These are phyloP conservation scores for Fusarium decemcellulare DNA, from an alignment of 2,329 filamentous ascomycete genomes.

Conservation along the genomic window DNA sequence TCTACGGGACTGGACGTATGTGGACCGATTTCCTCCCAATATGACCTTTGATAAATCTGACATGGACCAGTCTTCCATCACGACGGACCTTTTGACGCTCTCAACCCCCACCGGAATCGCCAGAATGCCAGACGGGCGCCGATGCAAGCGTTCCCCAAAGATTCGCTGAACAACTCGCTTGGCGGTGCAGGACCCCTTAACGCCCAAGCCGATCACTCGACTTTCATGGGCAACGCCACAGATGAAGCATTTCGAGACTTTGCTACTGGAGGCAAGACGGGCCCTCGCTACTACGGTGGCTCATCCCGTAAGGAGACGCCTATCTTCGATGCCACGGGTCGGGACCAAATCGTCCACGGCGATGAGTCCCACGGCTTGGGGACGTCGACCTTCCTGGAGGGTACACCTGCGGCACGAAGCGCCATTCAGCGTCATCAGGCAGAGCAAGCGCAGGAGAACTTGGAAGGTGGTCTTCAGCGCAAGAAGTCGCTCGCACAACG, in stretches of 20 bases:
- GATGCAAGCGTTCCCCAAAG: constrained; percentile 96
- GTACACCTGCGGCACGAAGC: constrained; percentile 86
- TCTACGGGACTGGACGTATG: constrained; percentile 92
- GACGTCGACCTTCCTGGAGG: constrained; percentile 95
- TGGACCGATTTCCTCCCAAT: constrained; percentile 41
- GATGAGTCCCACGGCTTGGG: constrained; percentile 87
- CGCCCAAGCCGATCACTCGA: constrained; percentile 83
- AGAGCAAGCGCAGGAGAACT: constrained; percentile 73
- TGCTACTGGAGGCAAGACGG: constrained; percentile 55
- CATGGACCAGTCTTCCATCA: constrained; percentile 89
- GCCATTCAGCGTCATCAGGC: constrained; percentile 83
- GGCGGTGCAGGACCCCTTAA: constrained; percentile 91
- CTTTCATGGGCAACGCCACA: constrained; percentile 85
- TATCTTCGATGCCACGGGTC: constrained; percentile 78
- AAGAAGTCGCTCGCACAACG: constrained; percentile 97
- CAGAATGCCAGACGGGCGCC: constrained; percentile 86
- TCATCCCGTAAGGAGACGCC: constrained; percentile 56
- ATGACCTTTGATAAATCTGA: constrained; percentile 9
- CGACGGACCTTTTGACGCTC: constrained; percentile 96
- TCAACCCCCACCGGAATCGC: constrained; percentile 94
- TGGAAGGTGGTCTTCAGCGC: constrained; percentile 76
- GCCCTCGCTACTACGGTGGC: neutral
- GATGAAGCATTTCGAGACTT: constrained; percentile 93
- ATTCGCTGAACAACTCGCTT: constrained; percentile 91
- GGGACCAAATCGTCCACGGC: constrained; percentile 83